Evolutionary conservation across 2,329 filamentous ascomycete species (phyloP), one percentile per base, ranked within the genome.

Genomic region (Cladobotryum protrusum): DNA sequence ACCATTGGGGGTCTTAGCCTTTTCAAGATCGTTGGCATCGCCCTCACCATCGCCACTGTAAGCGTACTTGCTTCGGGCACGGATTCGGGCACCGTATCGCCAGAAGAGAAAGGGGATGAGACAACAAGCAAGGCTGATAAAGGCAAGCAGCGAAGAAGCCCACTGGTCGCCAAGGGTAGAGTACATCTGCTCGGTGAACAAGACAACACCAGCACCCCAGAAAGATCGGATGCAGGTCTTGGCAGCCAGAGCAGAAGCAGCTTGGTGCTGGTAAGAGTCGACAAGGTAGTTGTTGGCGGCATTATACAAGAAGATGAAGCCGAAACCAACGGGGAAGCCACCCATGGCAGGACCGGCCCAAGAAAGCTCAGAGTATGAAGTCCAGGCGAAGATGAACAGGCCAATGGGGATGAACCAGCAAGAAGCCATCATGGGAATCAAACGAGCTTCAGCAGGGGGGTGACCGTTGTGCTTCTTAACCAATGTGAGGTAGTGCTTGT

Each of bases 161-260:
- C 88, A 92, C 63, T 89, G 82, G 66, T 89, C 76, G 8, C 82
- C 82, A 13, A 92, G 73, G 2, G 82, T 76, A 43, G 76, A 66
- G 67, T 89, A 90, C 87, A 93, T 92, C 66, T 92, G 87, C 56
- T 78, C 75, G 0, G 88, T 92, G 68, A 93, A 93, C 1, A 95
- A 76, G 0, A 92, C 87, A 1, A 83, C 81, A 1, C 70, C 77
- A 1, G 87, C 89, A 59, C 88, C 89, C 86, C 87, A 93, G 69
- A 91, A 86, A 14, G 81, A 86, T 19, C 87, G 79, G 52, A 92
- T 74, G 62, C 82, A 91, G 0, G 87, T 92, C 74, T 92, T 92
- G 36, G 87, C 87, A 0, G 88, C 88, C 3, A 92, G 77, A 0
- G 87, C 87, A 0, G 85, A 89, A 1, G 89, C 88, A 1, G 89